phyloP scores from a whole-genome alignment of 805 yeast species.

The Hermanozyma aechmeae region DNA sequence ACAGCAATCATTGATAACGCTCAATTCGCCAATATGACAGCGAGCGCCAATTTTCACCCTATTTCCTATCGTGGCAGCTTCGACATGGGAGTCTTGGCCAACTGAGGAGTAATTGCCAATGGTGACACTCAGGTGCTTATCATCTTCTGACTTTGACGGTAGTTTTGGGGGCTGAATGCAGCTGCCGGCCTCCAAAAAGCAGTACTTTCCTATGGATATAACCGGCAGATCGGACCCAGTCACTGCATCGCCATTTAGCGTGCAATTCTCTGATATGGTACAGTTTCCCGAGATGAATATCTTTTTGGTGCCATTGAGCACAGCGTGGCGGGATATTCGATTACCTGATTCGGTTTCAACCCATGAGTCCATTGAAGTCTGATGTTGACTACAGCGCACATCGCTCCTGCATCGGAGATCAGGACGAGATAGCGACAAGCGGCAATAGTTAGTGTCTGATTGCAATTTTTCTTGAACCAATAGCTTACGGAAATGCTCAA shows the following conservation, averaged over 20 bases:
- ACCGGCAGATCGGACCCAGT: constrained; percentile 10
- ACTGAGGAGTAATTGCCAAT: constrained; percentile 41
- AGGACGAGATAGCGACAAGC: too few species aligned
- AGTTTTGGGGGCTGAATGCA: constrained; percentile 22
- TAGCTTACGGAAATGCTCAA: too few species aligned
- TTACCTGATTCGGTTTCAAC: constrained; percentile 45
- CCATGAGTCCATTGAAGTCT: constrained; percentile 20
- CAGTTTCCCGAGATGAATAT: constrained; percentile 40
- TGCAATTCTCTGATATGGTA: constrained; percentile 29
- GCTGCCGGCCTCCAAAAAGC: constrained; percentile 24
- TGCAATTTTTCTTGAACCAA: too few species aligned
- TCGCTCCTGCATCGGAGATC: too few species aligned
- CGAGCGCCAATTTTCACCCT: constrained; percentile 37
- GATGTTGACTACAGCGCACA: too few species aligned
- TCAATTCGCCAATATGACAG: constrained; percentile 26
- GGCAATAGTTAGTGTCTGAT: too few species aligned
- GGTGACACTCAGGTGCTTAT: constrained; percentile 16
- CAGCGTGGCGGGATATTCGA: constrained; percentile 36
- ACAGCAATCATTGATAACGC: constrained; percentile 44
- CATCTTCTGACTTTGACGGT: neutral
- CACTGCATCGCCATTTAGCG: constrained; percentile 23
- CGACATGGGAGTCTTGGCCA: constrained; percentile 23
- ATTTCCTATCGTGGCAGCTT: constrained; percentile 36
- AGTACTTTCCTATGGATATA: constrained; percentile 38
- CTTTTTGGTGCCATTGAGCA: constrained; percentile 31